Conservation (phyloP, 345 rosid species). For the Pugionium cornutum region DNA sequence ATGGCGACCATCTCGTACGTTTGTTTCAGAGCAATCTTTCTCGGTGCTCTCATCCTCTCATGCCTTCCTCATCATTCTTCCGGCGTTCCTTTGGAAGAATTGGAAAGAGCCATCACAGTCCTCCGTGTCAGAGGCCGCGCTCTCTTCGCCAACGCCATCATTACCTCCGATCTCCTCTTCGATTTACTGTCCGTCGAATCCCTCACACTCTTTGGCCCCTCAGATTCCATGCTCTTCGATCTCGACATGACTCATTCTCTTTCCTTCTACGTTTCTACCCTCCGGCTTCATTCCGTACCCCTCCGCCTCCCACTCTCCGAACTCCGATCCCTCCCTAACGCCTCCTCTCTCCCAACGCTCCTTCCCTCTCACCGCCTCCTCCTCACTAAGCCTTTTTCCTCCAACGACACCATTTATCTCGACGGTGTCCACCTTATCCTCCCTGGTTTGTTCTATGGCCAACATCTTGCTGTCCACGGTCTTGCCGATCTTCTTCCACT, state of each 20-base stretch:
- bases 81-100: slow-evolving; percentile 41
- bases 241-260: slow-evolving; percentile 53
- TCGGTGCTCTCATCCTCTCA: slow-evolving; percentile 27
- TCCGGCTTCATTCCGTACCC: slow-evolving; percentile 49
- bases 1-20: slow-evolving; percentile 31
- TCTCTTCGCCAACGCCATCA: slow-evolving; percentile 58
- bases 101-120: slow-evolving; percentile 43
- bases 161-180: slow-evolving; percentile 53
- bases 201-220: slow-evolving; percentile 47
- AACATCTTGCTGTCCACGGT: slow-evolving; percentile 47
- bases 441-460: slow-evolving; percentile 48
- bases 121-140: slow-evolving; percentile 49
- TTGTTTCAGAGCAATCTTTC: slow-evolving; percentile 24
- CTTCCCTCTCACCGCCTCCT: slow-evolving; percentile 40
- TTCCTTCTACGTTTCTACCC: slow-evolving; percentile 45
- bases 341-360: slow-evolving; percentile 45
- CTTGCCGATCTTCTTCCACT: slow-evolving; percentile 39
- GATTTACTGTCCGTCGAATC: slow-evolving; percentile 48
- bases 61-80: slow-evolving; percentile 29
- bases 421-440: slow-evolving; percentile 37
- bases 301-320: slow-evolving; percentile 44
- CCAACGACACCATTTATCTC: slow-evolving; percentile 22
- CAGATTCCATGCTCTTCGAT: slow-evolving; percentile 47
- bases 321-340: slow-evolving; percentile 41
- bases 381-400: slow-evolving; percentile 26